A percentile compares a stretch with the other conserved stretches of the same genome.
Evolutionary conservation across 2,329 filamentous ascomycete species (phyloP).

Genomic region (Furcasterigmium furcatum): DNA sequence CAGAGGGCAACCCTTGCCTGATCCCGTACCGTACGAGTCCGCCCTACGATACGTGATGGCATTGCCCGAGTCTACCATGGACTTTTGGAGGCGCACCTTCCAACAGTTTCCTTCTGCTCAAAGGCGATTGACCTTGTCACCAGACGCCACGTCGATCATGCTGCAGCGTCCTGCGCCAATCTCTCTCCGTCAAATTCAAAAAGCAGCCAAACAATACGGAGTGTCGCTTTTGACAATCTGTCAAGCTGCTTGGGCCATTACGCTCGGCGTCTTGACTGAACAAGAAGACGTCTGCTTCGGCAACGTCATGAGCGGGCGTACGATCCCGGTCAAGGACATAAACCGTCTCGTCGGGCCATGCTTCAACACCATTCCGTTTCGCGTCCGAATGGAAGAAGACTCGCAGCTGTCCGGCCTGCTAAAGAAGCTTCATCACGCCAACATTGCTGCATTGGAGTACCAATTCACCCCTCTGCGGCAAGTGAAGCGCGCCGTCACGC

Average conservation of each 20-base stretch:
- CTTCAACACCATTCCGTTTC: conserved; percentile 83
- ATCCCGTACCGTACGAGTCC: conserved; percentile 51
- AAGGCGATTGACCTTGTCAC: neutral
- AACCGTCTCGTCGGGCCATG: conserved; percentile 80
- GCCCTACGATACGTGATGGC: conserved; percentile 61
- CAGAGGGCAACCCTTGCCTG: conserved; percentile 38
- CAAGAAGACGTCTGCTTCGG: conserved; percentile 77
- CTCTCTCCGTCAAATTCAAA: conserved; percentile 42
- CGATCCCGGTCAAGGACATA: conserved; percentile 60
- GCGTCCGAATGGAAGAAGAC: conserved; percentile 47
- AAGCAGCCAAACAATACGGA: conserved; percentile 46
- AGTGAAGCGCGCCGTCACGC: conserved; percentile 55
- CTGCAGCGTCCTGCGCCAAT: conserved; percentile 7
- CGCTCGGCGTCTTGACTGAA: conserved; percentile 54
- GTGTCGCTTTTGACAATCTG: conserved; percentile 63
- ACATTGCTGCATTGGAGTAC: conserved; percentile 59
- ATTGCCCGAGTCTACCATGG: conserved; percentile 44
- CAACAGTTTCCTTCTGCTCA: conserved; percentile 37
- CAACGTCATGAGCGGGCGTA: conserved; percentile 78
- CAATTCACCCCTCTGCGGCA: conserved; percentile 74
- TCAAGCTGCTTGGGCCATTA: conserved; percentile 70
- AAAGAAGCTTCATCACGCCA: conserved; percentile 57
- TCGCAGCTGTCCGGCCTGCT: conserved; percentile 55
- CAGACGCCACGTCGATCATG: too few species aligned
- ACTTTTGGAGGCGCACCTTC: conserved; percentile 65